phyloP scores from a whole-genome alignment of 1,284 basidiomycete species.

The Tilletia setariae region DNA sequence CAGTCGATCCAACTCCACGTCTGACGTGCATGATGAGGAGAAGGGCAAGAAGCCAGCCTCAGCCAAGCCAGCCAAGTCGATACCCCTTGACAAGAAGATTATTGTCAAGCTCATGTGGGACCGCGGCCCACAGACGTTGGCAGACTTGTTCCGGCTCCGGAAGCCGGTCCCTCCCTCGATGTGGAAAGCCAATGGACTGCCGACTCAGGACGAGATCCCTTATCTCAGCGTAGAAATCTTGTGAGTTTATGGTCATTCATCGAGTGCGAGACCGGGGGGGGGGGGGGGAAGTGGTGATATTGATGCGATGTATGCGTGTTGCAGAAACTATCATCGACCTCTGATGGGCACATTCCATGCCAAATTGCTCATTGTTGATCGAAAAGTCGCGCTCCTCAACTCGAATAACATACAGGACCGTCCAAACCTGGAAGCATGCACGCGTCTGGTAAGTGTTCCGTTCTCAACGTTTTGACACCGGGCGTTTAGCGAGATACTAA shows the following conservation, averaged over 20 bases:
- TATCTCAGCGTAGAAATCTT: slow-evolving; percentile 48
- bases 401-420: slow-evolving; percentile 70
- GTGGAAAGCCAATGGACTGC: slow-evolving; percentile 50
- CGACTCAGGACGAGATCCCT: slow-evolving; percentile 39
- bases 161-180: slow-evolving; percentile 42
- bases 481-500: neutral
- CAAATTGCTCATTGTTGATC: slow-evolving; percentile 72
- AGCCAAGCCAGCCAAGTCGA: slow-evolving; percentile 22
- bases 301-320: too few species aligned
- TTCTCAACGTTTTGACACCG: neutral
- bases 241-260: neutral
- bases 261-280: too few species aligned
- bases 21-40: neutral
- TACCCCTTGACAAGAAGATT: slow-evolving; percentile 32
- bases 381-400: slow-evolving; percentile 69
- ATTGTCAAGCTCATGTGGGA: slow-evolving; percentile 54
- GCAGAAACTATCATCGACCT: slow-evolving; percentile 49
- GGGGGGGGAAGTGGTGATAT: too few species aligned
- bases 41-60: slow-evolving; percentile 11
- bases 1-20: slow-evolving; percentile 20
- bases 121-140: slow-evolving; percentile 46
- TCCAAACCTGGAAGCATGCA: slow-evolving; percentile 55
- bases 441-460: slow-evolving; percentile 23
- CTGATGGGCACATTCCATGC: slow-evolving; percentile 70
- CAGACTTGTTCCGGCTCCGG: slow-evolving; percentile 48